Base-by-base conservation (phyloP, 176 grass and related monocot species). In the Raddia guianensis region DNA sequence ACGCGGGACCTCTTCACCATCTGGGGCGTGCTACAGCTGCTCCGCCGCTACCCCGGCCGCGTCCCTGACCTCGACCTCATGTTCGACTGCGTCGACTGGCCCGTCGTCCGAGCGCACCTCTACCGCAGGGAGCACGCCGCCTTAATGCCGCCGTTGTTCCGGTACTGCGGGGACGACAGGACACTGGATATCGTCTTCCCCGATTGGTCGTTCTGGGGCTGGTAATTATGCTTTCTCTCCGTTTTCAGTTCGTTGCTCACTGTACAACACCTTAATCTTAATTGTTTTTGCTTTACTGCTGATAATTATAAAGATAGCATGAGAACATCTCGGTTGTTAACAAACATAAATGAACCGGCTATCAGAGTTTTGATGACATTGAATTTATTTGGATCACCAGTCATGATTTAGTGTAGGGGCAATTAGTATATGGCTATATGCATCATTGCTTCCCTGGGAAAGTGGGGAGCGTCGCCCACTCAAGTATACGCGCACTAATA, bases 171-270 rank as follows among this genome's bases (percentile, higher is more conserved):
- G 20, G 84, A 91, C 84, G 82, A 99, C 9, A 82, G 50, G 18
- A 88, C 96, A 2, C 72, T 90, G 13, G 88, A 99, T 49, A 99
- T 95, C 11, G 86, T 83, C 44, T 99, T 99, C 76, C 96, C 92
- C 4, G 92, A 99, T 66, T 99, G 96, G 96, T 93, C 96, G 12
- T 99, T 95, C 49, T 99, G 92, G 96, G 96, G 96, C 72, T 95
- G 92, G 92, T 99, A 95, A 98, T 87, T 84, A 49, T 14, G 58
- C 51, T 47, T 43, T 1, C 55, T 50, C 44, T 0, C 15, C 19
- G 56, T 83, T 44, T 55, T 64, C 67, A 82, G 70, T 66, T 70
- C 7, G 7, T 14, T 77, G 5, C 2, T 1, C 42, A 64, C 49
- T 27, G 8, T 67, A 21, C 54, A 18, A 5, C 33, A 12, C 62